A percentile compares a stretch with the other conserved stretches of the same genome.
These are phyloP conservation scores for Lactarius trivialis DNA, from an alignment of 768 basidiomycete genomes.

Conservation along the genomic window DNA sequence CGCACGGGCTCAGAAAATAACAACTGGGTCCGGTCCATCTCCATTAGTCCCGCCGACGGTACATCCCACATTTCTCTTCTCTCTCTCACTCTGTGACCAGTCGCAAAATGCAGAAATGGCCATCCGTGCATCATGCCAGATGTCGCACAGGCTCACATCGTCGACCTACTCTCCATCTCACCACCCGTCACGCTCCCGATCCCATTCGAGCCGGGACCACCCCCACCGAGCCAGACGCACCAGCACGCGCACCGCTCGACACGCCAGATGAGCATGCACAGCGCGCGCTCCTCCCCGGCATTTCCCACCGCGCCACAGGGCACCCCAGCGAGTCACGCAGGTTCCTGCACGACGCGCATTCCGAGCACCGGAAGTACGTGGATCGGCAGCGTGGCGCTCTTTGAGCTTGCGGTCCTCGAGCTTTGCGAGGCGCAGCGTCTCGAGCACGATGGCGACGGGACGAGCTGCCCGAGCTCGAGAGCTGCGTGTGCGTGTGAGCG, in stretches of 20 bases:
- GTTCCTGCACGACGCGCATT: slow-evolving; percentile 43
- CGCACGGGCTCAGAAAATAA: slow-evolving; percentile 46
- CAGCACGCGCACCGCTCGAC: slow-evolving; percentile 43
- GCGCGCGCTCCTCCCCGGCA: slow-evolving; percentile 62
- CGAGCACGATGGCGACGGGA: slow-evolving; percentile 15
- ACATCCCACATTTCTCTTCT: no score
- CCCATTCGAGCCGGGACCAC: slow-evolving; percentile 24
- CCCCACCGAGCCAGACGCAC: slow-evolving; percentile 25
- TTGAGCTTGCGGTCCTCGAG: no score
- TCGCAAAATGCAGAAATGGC: slow-evolving; percentile 70
- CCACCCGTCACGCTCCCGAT: slow-evolving; percentile 36
- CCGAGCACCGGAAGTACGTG: slow-evolving; percentile 47
- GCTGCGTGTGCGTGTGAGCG: no score
- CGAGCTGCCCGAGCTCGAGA: neutral
- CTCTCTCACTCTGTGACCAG: no score
- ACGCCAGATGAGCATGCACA: slow-evolving; percentile 65
- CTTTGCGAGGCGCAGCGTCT: slow-evolving; percentile 38
- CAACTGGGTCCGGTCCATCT: slow-evolving; percentile 49
- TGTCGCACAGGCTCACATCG: slow-evolving; percentile 54
- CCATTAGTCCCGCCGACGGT: slow-evolving; percentile 69
- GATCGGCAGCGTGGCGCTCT: slow-evolving; percentile 59
- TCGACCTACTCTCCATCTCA: slow-evolving; percentile 43
- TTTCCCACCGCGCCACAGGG: slow-evolving; percentile 53
- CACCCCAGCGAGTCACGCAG: slow-evolving; percentile 39
- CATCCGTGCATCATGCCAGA: slow-evolving; percentile 49